Evolutionary conservation across 1,139 yeast species (phyloP), one percentile per base, ranked within the genome.

Genomic region (Candida freyschussii): DNA sequence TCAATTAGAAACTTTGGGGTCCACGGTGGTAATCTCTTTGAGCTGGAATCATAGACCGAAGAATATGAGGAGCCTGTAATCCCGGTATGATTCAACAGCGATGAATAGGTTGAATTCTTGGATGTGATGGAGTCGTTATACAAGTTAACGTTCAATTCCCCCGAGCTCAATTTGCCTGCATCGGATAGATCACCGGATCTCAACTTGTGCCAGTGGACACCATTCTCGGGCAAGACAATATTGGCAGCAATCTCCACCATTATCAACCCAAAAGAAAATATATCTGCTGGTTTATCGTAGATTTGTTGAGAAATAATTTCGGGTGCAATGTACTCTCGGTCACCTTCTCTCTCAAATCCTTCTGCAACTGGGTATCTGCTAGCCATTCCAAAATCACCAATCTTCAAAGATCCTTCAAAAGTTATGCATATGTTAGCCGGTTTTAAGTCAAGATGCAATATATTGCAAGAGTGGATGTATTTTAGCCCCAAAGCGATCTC

Each of bases 231-330:
- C 30, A 93, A 63, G 7, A 89, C 78, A 32, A 91, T 91, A 57
- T 91, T 91, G 2, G 98, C 96, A 2, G 98, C 98, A 48, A 87
- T 83, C 58, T 91, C 99, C 31, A 91, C 79, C 65, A 91, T 80
- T 46, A 91, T 84, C 40, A 93, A 66, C 1, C 98, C 99, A 29
- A 89, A 71, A 20, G 96, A 84, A 59, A 91, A 91, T 10, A 91
- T 78, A 57, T 91, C 99, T 0, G 98, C 97, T 40, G 91, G 89
- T 46, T 84, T 87, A 32, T 87, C 89, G 53, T 91, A 91, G 34
- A 74, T 70, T 52, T 86, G 87, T 36, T 74, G 78, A 26, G 89
- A 77, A 37, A 91, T 78, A 23, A 91, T 78, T 57, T 91, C 99
- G 1, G 98, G 98, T 0, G 99, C 98, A 60, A 91, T 91, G 59